Evolutionary conservation across 257 asterid genomes (phyloP), one percentile per base, ranked within the genome.

Genomic region (Echium plantagineum): DNA sequence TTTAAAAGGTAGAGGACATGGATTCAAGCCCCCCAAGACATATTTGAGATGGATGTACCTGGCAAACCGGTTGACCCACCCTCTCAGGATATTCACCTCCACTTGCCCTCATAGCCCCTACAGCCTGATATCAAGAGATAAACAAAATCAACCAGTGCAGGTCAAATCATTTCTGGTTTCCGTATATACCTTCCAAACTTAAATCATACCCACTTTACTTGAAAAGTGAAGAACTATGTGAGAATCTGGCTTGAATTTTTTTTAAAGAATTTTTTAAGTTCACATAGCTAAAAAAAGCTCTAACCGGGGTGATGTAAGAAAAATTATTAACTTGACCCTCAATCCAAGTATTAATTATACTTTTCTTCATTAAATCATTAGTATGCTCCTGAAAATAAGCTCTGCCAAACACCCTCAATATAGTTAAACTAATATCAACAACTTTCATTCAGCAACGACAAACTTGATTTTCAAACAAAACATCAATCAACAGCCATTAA

Each of bases 21-120:
- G n/a, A n/a, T n/a, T n/a, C n/a, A n/a, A n/a, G n/a, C n/a, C n/a
- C n/a, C n/a, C n/a, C n/a, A n/a, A n/a, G n/a, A n/a, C n/a, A n/a
- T n/a, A n/a, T n/a, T n/a, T n/a, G n/a, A n/a, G n/a, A n/a, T 24
- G 26, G 26, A 24, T 1, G 26, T 28, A 89, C 97, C 94, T 82
- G 94, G 69, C 97, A 89, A 55, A 84, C 75, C 15, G 95, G 94
- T 70, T 89, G 89, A 30, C 89, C 94, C 63, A 49, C 53, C 52
- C 95, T 87, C 69, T 89, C 95, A 0, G 97, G 94, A 68, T 82
- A 84, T 63, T 86, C 91, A n/a, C 83, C 85, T 62, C 85, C 89
- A 35, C 73, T 69, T 19, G 81, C 77, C 75, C 91, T 71, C 71
- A 83, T 75, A 68, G 81, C 79, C 74, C 94, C 84, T 80, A 79